Evolutionary conservation across 306 rosid species (phyloP), one percentile per base, ranked within the genome.

Genomic region (Castanea sativa): DNA sequence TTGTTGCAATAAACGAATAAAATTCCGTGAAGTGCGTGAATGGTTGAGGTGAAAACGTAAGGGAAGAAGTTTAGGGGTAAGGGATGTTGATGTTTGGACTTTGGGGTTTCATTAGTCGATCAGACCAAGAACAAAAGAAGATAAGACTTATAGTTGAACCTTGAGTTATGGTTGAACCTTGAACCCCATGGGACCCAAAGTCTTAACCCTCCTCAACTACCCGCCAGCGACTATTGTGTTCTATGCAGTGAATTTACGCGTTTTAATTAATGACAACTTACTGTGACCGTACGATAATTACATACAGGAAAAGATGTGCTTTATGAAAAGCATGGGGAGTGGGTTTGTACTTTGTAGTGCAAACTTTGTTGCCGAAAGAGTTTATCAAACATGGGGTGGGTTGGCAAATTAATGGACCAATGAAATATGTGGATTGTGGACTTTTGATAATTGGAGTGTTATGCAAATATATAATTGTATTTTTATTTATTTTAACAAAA

Each of bases 131-230:
- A 49, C 53, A 49, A 49, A 49, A 12, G 16, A 12, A 2, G 53
- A 10, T 4, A 0, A 12, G 15, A 49, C 0, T 12, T 19, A 29
- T 63, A 4, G 21, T 11, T 49, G 27, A 78, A 53, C 74, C 45
- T 35, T 35, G 41, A 49, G 0, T 12, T 19, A 29, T 63, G 5
- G 21, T 11, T 49, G 27, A 78, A 53, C 74, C 45, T 35, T 35
- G 41, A 35, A 35, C 49, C 45, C 27, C 10, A 4, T 25, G 76
- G 92, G 92, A 56, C 90, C 92, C 83, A 84, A 23, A 23, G 68
- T 69, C 80, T 76, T 88, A 73, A 88, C 85, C 29, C 76, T 11
- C 78, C 78, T 27, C 92, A 83, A 86, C 88, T 0, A 83, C 81
- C 70, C 68, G 49, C 87, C 85, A 77, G 80, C 89, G 45, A 29